Conservation (phyloP, 768 basidiomycete genomes). For the Inosperma sp. region DNA sequence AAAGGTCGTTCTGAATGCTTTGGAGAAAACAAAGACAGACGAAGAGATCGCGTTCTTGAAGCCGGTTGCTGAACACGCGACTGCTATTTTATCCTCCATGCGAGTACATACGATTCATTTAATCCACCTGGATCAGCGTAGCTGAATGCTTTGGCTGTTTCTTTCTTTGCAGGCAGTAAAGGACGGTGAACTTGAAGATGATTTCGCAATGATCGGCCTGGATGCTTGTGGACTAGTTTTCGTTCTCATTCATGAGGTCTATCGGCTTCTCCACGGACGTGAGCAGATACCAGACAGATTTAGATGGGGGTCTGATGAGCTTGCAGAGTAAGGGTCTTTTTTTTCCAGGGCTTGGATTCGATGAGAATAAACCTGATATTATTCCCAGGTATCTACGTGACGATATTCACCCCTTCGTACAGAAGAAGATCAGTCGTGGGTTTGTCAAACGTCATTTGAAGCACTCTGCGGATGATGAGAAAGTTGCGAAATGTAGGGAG, state of each 20-base stretch:
- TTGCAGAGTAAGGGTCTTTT: slow-evolving; percentile 12
- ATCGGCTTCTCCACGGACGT: slow-evolving; percentile 2
- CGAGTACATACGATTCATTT: slow-evolving; percentile 9
- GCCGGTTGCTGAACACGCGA: slow-evolving; percentile 12
- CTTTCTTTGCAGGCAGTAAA: slow-evolving; percentile 7
- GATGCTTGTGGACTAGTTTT: slow-evolving; percentile 20
- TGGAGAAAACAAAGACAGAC: slow-evolving; percentile 9
- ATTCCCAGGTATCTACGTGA: slow-evolving; percentile 7
- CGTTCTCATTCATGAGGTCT: slow-evolving; percentile 14
- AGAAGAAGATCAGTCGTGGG: slow-evolving; percentile 16
- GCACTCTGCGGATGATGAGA: slow-evolving; percentile 15
- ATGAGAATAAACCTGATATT: not conserved
- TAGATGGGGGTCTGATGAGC: slow-evolving; percentile 9
- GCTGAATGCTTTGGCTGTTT: too few species aligned
- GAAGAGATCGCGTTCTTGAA: slow-evolving; percentile 14
- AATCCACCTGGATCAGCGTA: not conserved
- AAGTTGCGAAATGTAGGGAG: slow-evolving; percentile 10
- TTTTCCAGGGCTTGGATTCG: not conserved
- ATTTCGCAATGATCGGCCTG: slow-evolving; percentile 16
- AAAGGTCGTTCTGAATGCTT: slow-evolving; percentile 13
- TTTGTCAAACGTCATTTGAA: slow-evolving; percentile 10
- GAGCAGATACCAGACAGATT: slow-evolving; percentile 10
- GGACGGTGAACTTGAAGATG: slow-evolving; percentile 17
- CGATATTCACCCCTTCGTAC: slow-evolving; percentile 11
- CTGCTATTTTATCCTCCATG: slow-evolving; percentile 10